Conservation (phyloP, 495 filamentous ascomycete species). For the Podospora didyma region DNA sequence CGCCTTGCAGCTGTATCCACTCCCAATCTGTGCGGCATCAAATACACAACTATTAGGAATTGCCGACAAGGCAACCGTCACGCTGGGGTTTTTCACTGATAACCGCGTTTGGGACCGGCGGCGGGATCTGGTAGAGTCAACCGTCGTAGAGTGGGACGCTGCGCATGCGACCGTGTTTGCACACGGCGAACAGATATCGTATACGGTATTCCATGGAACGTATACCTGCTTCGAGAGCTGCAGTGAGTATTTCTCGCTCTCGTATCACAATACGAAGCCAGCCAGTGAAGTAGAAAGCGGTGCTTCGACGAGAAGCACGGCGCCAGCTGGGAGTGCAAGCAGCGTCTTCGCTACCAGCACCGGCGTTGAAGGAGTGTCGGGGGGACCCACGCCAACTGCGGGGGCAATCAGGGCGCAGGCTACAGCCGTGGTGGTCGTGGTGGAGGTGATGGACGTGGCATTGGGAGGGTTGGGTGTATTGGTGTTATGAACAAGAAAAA, state of each 20-base stretch:
- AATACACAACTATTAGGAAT: not conserved
- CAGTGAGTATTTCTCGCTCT: not conserved
- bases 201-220: conserved; percentile 4
- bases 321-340: not conserved
- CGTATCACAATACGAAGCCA: not conserved
- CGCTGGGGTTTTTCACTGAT: not conserved
- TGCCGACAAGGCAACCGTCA: too few relatives aligned
- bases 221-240: conserved; percentile 8
- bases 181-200: not conserved
- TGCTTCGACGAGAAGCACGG: not conserved
- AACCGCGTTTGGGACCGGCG: not conserved
- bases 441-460: not conserved
- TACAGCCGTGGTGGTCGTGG: not conserved
- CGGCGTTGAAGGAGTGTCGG: too few relatives aligned
- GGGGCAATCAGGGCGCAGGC: too few relatives aligned
- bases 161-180: not conserved
- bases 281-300: not conserved
- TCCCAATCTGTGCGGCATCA: not conserved
- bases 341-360: not conserved
- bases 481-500: too few relatives aligned
- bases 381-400: too few relatives aligned
- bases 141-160: not conserved
- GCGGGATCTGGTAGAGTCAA: not conserved
- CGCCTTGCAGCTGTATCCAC: not conserved
- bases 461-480: not conserved